Evolutionary conservation across 768 basidiomycete genomes (phyloP).

Genomic region (Saitozyma podzolica): DNA sequence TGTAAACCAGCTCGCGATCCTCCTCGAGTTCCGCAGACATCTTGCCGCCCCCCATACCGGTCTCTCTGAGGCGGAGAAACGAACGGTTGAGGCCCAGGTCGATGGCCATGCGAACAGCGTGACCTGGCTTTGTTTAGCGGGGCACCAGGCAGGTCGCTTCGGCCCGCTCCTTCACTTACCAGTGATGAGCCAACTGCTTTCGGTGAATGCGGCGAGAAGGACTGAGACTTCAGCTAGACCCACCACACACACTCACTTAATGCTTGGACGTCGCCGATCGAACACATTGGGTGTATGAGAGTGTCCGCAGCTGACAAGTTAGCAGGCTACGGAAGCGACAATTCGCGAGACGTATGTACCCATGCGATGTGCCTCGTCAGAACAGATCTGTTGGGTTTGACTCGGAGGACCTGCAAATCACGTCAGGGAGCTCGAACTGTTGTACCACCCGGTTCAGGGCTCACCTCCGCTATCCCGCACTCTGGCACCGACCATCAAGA

Average conservation of each 20-base stretch:
- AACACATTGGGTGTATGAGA: constrained; percentile 78
- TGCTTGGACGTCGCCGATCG: constrained; percentile 85
- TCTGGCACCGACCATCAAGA: constrained; percentile 89
- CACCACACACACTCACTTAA: constrained; percentile 67
- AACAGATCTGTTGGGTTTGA: constrained; percentile 68
- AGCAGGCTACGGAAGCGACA: too few species aligned
- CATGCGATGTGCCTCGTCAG: constrained; percentile 73
- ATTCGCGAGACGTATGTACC: neutral
- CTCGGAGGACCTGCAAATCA: constrained; percentile 58
- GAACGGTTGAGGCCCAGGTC: constrained; percentile 90
- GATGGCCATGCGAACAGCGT: constrained; percentile 96
- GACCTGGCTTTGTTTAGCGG: too few species aligned
- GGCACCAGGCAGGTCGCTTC: too few species aligned
- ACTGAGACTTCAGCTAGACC: constrained; percentile 56
- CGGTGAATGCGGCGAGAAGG: constrained; percentile 89
- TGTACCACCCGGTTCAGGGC: too few species aligned
- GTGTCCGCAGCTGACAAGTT: constrained; percentile 62
- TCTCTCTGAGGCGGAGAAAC: constrained; percentile 75
- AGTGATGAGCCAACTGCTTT: constrained; percentile 91
- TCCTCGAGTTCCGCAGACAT: constrained; percentile 59
- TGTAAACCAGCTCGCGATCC: constrained; percentile 77
- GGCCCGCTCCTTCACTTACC: too few species aligned
- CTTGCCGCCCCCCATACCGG: constrained; percentile 69
- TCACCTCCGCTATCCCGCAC: constrained; percentile 81
- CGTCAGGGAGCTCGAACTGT: too few species aligned